A percentile compares a stretch with the other conserved stretches of the same genome.
phyloP scores from a whole-genome alignment of 768 basidiomycete genomes.

The Pluteus cervinus region DNA sequence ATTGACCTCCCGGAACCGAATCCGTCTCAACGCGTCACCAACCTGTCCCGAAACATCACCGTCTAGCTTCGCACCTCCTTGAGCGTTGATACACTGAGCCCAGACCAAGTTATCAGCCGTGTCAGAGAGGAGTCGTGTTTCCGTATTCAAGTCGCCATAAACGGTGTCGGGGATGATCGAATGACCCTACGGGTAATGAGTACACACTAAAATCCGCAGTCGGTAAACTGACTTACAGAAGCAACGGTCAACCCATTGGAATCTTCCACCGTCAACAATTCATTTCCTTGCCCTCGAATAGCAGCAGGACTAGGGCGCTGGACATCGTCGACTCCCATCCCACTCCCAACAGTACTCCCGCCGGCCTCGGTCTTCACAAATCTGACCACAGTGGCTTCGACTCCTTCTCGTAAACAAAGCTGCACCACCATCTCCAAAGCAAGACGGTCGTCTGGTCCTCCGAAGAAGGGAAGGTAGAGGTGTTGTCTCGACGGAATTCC shows the following conservation, averaged over 20 bases:
- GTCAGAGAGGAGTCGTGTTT: slow-evolving; percentile 67
- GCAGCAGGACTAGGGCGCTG: no score
- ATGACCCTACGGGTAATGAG: slow-evolving; percentile 26
- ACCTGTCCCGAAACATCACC: background rate
- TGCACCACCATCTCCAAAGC: slow-evolving; percentile 83
- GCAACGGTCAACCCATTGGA: slow-evolving; percentile 37
- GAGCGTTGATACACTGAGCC: slow-evolving; percentile 22
- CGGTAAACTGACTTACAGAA: slow-evolving; percentile 40
- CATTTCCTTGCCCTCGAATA: slow-evolving; percentile 5
- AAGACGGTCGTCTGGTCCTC: slow-evolving; percentile 88
- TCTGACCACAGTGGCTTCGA: slow-evolving; percentile 71
- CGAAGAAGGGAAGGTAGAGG: slow-evolving; percentile 87
- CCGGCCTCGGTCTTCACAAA: slow-evolving; percentile 51
- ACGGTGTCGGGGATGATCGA: slow-evolving; percentile 59
- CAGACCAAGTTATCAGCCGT: slow-evolving; percentile 81
- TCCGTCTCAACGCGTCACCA: slow-evolving; percentile 45
- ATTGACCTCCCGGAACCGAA: slow-evolving; percentile 53
- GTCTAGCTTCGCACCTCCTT: slow-evolving; percentile 14
- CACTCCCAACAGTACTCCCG: no score
- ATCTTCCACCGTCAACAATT: no score
- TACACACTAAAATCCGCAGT: background rate
- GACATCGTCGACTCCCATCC: no score
- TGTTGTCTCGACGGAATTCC: slow-evolving; percentile 50
- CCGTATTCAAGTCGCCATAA: slow-evolving; percentile 59
- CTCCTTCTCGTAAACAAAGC: slow-evolving; percentile 61